Evolutionary conservation across 2,329 filamentous ascomycete genomes (phyloP), one percentile per base, ranked within the genome.

Genomic region (Aspergillus sergii): DNA sequence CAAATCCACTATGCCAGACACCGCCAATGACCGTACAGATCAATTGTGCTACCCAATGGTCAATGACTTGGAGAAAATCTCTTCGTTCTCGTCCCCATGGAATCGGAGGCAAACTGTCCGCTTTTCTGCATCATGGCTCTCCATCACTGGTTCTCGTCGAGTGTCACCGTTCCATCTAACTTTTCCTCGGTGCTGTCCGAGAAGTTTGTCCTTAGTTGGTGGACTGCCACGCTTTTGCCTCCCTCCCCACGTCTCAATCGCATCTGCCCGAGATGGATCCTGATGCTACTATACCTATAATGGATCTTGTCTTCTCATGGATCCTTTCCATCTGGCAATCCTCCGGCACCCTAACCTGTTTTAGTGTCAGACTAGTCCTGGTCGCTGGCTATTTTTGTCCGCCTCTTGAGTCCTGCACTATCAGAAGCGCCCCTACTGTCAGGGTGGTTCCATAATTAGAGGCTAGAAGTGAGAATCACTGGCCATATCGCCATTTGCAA

Each of bases 311-410:
- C 26, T 53, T 11, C 30, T 55, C 9, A 55, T 23, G 23, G 23
- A 39, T 19, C 30, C 50, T 53, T 34, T 53, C 28, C 30, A 19
- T 56, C 54, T 54, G 64, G 21, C 61, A 45, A 50, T 30, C 43
- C 28, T 30, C 32, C 32, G 48, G 54, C 59, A 46, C 48, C 46
- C 46, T 54, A 45, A 32, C 54, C 45, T n/a, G 56, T 58, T 39
- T 30, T 62, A 62, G 56, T 26, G 60, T 41, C 55, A 32, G 48
- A 34, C 56, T 58, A 55, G 46, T 23, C 28, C 23, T 58, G 23
- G 10, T 39, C 48, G 30, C 23, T 57, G 41, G 57, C 66, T 68
- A 68, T 68, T 66, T 68, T 66, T 68, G 64, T 66, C 64, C 48
- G 41, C 21, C 32, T 58, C 59, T 62, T 60, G 30, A 46, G 48